Evolutionary conservation across 2,329 filamentous ascomycete genomes (phyloP), one percentile per base, ranked within the genome.

Genomic region (Dactylellina leptospora): DNA sequence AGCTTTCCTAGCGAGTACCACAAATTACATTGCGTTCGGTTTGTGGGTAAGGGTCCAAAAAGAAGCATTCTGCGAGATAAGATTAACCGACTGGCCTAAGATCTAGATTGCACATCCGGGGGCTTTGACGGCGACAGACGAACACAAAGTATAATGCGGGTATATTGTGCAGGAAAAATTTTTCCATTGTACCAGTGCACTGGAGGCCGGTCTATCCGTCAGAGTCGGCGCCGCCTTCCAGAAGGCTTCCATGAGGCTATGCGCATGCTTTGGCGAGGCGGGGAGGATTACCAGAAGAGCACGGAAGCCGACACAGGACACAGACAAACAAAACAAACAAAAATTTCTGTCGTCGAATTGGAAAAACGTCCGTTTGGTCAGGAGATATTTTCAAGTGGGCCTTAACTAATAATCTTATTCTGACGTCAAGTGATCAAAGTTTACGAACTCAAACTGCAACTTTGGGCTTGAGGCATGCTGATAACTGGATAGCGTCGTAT

Each of bases 21-120:
- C 23, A 66, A 58, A 20, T 40, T 30, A 25, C 53, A 33, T 48
- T 11, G 30, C 23, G 66, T 36, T 44, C n/a, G 38, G 9, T 47
- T 51, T 33, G 23, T 25, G 8, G 11, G 22, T 71, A 40, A 53
- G 44, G 58, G 58, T 51, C 36, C 27, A 40, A 62, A 36, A 48
- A 62, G 51, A 71, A 54, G 42, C n/a, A 62, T 45, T 42, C 66
- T 71, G 66, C 66, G 58, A 71, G 66, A 71, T 63, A 63, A 71
- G 59, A 71, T 63, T 71, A 33, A 30, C 36, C 44, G 44, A 20
- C 8, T n/a, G 51, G n/a, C 48, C 36, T 16, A n/a, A 59, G 58
- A 71, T 71, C 66, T 63, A 54, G 58, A 63, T 54, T 40, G 13
- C 25, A 9, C 47, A 25, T 13, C 50, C 27, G 44, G 58, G 55